Percentiles rank a stretch among this genome's conserved stretches.
phyloP scores from a whole-genome alignment of 331 rosid genomes.

The Malus hybrid region DNA sequence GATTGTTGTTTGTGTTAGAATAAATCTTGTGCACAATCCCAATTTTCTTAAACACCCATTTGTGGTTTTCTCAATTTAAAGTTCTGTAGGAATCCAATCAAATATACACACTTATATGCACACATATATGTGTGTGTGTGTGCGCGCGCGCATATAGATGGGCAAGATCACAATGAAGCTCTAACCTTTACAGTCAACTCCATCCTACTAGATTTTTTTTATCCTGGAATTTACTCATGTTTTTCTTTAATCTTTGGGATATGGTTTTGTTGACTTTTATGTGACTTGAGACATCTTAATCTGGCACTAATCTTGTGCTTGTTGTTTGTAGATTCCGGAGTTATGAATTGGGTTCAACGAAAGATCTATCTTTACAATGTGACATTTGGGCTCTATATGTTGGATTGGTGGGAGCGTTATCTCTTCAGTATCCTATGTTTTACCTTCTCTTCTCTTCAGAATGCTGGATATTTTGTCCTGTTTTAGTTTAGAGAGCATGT shows the following conservation, averaged over 20 bases:
- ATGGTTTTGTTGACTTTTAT: neutral
- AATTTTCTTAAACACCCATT: neutral
- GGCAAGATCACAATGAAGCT: neutral
- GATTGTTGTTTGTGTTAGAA: neutral
- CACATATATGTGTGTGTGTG: too few species aligned
- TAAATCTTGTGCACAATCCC: neutral
- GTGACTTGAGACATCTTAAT: neutral
- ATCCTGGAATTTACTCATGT: neutral
- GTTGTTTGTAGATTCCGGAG: slow-evolving; percentile 8
- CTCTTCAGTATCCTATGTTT: slow-evolving; percentile 72
- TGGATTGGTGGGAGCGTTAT: slow-evolving; percentile 97
- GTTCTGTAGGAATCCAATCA: too few species aligned
- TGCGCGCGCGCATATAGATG: too few species aligned
- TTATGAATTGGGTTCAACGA: slow-evolving; percentile 86
- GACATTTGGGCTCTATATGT: slow-evolving; percentile 86
- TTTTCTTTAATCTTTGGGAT: neutral
- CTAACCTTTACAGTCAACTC: neutral
- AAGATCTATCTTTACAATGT: slow-evolving; percentile 85
- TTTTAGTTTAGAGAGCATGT: neutral
- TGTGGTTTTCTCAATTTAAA: too few species aligned
- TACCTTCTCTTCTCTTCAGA: neutral
- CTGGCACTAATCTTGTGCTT: neutral
- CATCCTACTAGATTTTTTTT: neutral
- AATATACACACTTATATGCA: too few species aligned
- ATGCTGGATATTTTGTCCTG: neutral